Evolutionary conservation across 2,329 filamentous ascomycete genomes (phyloP).

Genomic region (Claviceps sp.): DNA sequence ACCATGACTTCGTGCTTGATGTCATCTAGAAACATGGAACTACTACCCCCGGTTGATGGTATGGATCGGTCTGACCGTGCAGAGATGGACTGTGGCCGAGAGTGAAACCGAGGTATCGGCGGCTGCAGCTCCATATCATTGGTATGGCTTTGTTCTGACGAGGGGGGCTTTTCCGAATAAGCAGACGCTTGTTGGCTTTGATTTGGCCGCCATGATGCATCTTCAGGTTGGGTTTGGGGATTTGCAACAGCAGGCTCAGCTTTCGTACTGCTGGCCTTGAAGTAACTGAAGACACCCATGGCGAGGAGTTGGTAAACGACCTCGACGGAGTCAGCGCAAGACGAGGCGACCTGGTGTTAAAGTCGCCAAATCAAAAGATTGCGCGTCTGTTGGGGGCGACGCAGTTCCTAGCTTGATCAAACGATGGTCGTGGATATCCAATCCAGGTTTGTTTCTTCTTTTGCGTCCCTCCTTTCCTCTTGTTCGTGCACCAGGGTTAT

Average conservation of each 20-base stretch:
- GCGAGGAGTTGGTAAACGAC: constrained; percentile 6
- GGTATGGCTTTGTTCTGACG: constrained; percentile 12
- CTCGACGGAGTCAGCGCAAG: neutral
- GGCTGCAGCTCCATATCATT: constrained; percentile 36
- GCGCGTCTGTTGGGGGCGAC: neutral
- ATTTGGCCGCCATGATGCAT: constrained; percentile 10
- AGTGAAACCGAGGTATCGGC: constrained; percentile 25
- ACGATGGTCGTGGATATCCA: no score
- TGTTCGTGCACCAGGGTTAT: neutral
- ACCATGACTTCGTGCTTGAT: constrained; percentile 77
- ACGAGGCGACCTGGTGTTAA: neutral
- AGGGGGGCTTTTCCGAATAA: constrained; percentile 24
- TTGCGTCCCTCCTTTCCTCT: neutral
- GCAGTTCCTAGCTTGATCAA: no score
- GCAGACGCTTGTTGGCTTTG: constrained; percentile 13
- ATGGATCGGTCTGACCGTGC: constrained; percentile 31
- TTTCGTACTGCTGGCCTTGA: constrained; percentile 32
- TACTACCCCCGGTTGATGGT: constrained; percentile 28
- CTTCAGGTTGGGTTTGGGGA: constrained; percentile 7
- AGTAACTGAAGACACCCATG: constrained; percentile 51
- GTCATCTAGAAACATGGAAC: constrained; percentile 49
- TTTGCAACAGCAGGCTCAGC: constrained; percentile 5
- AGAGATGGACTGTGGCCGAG: constrained; percentile 27
- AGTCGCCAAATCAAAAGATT: neutral
- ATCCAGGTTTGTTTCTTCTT: neutral